These are phyloP conservation scores for Lotus japonicus DNA, from an alignment of 306 rosid species.

Conservation along the genomic window DNA sequence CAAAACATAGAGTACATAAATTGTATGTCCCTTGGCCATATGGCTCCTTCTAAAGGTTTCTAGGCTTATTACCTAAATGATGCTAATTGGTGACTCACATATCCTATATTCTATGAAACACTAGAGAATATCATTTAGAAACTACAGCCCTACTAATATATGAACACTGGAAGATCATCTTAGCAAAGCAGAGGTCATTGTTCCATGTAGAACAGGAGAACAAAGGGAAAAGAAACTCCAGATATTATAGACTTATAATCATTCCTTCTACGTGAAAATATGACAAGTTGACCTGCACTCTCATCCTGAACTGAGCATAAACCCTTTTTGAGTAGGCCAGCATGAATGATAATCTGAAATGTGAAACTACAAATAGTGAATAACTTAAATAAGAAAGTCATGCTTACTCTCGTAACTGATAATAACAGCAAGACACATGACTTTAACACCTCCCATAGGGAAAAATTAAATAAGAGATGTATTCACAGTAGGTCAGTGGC, in stretches of 20 bases:
- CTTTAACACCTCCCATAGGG: not conserved
- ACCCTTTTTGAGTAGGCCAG: conserved; percentile 64
- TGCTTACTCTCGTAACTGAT: not conserved
- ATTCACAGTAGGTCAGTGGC: not conserved
- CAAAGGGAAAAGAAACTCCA: not conserved
- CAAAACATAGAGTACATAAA: not conserved
- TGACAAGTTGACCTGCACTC: conserved; percentile 64
- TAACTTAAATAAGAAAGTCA: not conserved
- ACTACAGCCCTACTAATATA: not conserved
- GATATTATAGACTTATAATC: not conserved
- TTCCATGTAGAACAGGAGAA: not conserved
- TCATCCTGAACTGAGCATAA: conserved; percentile 88
- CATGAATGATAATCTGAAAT: conserved; percentile 61
- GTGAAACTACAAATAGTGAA: conserved; percentile 24
- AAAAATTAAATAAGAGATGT: not conserved
- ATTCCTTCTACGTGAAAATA: conserved; percentile 19
- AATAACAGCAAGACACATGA: not conserved
- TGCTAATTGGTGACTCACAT: not conserved
- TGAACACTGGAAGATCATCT: conserved; percentile 14
- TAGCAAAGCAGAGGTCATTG: not conserved
- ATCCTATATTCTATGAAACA: not conserved
- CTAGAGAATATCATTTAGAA: conserved; percentile 5
- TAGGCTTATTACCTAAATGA: not conserved
- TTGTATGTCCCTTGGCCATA: not conserved
- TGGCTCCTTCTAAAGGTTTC: not conserved